Conservation (phyloP, 192 early-diverging fungal genomes). For the Phlyctochytrium arcticum region DNA sequence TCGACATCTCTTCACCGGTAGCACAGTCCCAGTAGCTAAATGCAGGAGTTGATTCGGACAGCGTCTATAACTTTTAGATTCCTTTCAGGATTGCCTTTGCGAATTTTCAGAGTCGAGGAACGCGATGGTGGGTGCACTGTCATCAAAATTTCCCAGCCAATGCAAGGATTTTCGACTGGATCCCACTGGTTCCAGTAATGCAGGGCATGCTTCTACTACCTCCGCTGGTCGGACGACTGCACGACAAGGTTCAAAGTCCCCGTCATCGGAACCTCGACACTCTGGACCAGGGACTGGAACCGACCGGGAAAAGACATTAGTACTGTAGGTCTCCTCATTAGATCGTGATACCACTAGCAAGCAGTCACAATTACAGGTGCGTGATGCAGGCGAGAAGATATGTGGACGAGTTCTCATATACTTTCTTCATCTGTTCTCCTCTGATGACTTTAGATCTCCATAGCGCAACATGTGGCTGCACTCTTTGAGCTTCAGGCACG, state of each 20-base stretch:
- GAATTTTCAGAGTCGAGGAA: too few species aligned
- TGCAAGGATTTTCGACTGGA: too few species aligned
- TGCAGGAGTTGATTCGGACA: too few species aligned
- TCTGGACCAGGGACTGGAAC: background rate
- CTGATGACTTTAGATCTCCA: constrained; percentile 62
- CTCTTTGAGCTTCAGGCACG: constrained; percentile 57
- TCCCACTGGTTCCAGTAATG: background rate
- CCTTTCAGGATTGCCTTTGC: too few species aligned
- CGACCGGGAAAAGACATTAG: constrained; percentile 30
- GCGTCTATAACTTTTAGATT: too few species aligned
- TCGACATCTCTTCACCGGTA: too few species aligned
- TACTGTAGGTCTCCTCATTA: constrained; percentile 48
- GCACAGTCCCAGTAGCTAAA: too few species aligned
- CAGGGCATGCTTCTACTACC: background rate
- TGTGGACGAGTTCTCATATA: too few species aligned
- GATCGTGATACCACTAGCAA: constrained; percentile 46
- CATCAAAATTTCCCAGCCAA: too few species aligned
- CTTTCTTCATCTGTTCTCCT: too few species aligned
- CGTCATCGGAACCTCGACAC: background rate
- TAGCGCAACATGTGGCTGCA: constrained; percentile 64
- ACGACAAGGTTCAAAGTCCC: background rate
- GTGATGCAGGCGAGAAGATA: background rate
- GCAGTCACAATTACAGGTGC: constrained; percentile 59
- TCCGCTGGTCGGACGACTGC: background rate
- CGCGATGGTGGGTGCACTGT: too few species aligned